A percentile compares a stretch with the other conserved stretches of the same genome.
Conservation (phyloP, 2,329 filamentous ascomycete species). For the Chaetoscypha palmicola region DNA sequence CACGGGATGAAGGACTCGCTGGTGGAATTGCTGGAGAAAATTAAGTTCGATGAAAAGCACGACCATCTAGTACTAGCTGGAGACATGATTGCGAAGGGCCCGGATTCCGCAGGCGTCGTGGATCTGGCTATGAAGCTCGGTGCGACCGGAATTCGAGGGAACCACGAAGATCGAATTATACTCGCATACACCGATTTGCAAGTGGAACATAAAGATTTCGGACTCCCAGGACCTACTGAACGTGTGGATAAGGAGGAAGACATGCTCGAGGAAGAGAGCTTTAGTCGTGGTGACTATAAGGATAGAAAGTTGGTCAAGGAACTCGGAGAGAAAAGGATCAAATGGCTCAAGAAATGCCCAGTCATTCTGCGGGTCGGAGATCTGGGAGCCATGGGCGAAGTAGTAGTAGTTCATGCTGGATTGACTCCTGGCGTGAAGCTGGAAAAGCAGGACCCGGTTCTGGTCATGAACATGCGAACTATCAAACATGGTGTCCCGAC, state of each 20-base stretch:
- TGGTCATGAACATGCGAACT: conserved; percentile 88
- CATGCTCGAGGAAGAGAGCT: conserved; percentile 22
- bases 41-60: conserved; percentile 51
- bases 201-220: conserved; percentile 26
- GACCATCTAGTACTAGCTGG: conserved; percentile 75
- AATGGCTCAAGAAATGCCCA: conserved; percentile 65
- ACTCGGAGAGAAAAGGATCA: conserved; percentile 46
- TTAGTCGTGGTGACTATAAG: conserved; percentile 26
- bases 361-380: conserved; percentile 70
- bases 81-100: conserved; percentile 80
- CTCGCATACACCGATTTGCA: conserved; percentile 46
- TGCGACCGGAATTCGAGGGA: conserved; percentile 80
- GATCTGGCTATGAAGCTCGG: conserved; percentile 64
- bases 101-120: conserved; percentile 67
- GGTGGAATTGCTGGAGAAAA: conserved; percentile 57
- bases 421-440: conserved; percentile 69
- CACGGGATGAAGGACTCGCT: conserved; percentile 75
- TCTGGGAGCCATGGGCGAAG: conserved; percentile 51
- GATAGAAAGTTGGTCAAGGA: conserved; percentile 25
- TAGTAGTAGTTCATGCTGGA: conserved; percentile 79
- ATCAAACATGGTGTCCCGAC: conserved; percentile 27
- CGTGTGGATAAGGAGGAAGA: conserved; percentile 25
- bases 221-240: conserved; percentile 22
- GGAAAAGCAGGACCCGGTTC: conserved; percentile 64
- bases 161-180: conserved; percentile 86